Evolutionary conservation across 768 basidiomycete species (phyloP).

Genomic region (Russula compacta): DNA sequence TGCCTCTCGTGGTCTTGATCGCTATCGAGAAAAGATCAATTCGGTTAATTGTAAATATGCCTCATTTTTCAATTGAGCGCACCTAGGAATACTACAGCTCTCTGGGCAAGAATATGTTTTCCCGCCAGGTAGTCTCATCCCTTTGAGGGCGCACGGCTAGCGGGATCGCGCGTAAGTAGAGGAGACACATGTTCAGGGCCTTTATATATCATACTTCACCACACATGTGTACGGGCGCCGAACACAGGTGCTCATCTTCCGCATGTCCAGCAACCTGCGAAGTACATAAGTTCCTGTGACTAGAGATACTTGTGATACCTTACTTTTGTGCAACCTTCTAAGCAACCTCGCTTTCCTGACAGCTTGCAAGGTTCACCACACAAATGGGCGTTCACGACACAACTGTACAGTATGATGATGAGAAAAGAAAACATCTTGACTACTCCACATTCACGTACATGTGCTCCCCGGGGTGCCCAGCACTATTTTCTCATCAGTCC

Average conservation of each 20-base stretch:
- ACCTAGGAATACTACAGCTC: conserved; percentile 6
- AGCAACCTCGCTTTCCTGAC: conserved; percentile 40
- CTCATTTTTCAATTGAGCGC: not conserved
- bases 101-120: conserved; percentile 12
- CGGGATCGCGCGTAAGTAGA: not conserved
- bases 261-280: conserved; percentile 38
- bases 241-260: conserved; percentile 45
- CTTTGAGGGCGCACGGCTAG: conserved; percentile 17
- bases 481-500: conserved; percentile 27
- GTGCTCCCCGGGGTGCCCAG: conserved; percentile 48
- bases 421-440: not conserved
- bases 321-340: conserved; percentile 45
- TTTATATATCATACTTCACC: conserved; percentile 35
- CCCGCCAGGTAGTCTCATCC: not conserved
- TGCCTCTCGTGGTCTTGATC: conserved; percentile 38
- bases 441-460: conserved; percentile 31
- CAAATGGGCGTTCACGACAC: conserved; percentile 35
- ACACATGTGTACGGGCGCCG: conserved; percentile 45
- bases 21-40: conserved; percentile 24
- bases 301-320: not conserved
- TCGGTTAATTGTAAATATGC: not conserved
- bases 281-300: not conserved
- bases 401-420: conserved; percentile 36
- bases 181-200: too few relatives aligned
- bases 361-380: conserved; percentile 46